A percentile compares a stretch with the other conserved stretches of the same genome.
Conservation (phyloP, 495 filamentous ascomycete species). For the Lasiosphaeria ovina region DNA sequence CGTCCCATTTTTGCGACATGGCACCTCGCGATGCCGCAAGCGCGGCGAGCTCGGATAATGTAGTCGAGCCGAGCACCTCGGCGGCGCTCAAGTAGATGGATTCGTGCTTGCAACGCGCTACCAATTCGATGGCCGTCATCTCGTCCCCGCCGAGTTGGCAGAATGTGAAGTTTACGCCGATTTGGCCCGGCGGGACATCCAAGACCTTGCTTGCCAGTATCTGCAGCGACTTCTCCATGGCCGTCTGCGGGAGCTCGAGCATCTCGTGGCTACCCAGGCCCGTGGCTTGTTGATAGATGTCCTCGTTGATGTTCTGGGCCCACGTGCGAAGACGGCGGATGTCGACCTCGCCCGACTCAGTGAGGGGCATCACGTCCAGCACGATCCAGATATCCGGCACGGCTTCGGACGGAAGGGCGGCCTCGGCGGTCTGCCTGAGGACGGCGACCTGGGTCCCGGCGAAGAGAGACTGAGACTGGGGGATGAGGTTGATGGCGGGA, state of each 20-base stretch:
- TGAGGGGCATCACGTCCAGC: conserved; percentile 45
- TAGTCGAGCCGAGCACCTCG: conserved; percentile 29
- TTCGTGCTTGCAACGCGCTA: conserved; percentile 38
- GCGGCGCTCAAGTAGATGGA: conserved; percentile 36
- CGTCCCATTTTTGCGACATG: conserved; percentile 33
- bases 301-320: conserved; percentile 49
- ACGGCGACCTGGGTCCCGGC: conserved; percentile 35
- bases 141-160: conserved; percentile 46
- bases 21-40: conserved; percentile 32
- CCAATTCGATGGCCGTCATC: conserved; percentile 39
- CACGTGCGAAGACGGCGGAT: conserved; percentile 46
- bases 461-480: conserved; percentile 36
- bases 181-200: conserved; percentile 31
- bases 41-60: conserved; percentile 37
- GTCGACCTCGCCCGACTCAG: conserved; percentile 37
- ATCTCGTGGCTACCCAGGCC: conserved; percentile 38
- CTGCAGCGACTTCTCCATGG: conserved; percentile 40
- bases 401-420: conserved; percentile 24
- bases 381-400: conserved; percentile 44
- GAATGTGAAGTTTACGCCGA: conserved; percentile 46
- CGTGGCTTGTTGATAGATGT: conserved; percentile 40
- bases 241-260: conserved; percentile 32
- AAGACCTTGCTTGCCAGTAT: conserved; percentile 39
- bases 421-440: conserved; percentile 33
- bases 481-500: conserved; percentile 35